phyloP scores from a whole-genome alignment of 257 asterid species.

The Lithospermum erythrorhizon region DNA sequence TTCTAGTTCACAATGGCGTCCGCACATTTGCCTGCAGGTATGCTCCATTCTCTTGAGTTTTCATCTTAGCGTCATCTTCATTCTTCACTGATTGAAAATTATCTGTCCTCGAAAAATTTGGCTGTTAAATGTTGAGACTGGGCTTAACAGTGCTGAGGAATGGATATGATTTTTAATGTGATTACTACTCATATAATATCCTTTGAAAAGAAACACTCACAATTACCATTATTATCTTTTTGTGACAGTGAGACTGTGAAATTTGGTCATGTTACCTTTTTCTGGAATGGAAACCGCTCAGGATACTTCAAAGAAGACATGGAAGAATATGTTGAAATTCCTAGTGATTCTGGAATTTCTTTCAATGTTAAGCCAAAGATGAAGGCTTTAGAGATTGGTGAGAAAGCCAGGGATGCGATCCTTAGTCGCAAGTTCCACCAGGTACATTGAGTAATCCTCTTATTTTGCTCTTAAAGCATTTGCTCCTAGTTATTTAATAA shows the following conservation, averaged over 20 bases:
- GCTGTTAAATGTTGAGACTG: too few relatives aligned
- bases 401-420: constrained; percentile 90
- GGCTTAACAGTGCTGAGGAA: too few relatives aligned
- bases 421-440: constrained; percentile 80
- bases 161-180: too few relatives aligned
- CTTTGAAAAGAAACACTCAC: too few relatives aligned
- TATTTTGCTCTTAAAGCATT: background rate
- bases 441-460: constrained; percentile 28
- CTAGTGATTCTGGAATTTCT: constrained; percentile 83
- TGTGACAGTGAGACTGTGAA: constrained; percentile 83
- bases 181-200: too few relatives aligned
- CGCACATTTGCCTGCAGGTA: constrained; percentile 96
- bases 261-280: constrained; percentile 81
- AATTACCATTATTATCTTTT: background rate
- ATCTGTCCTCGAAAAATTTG: too few relatives aligned
- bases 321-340: constrained; percentile 94
- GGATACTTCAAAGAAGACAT: constrained; percentile 60
- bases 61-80: background rate
- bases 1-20: constrained; percentile 65
- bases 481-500: background rate
- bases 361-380: constrained; percentile 88
- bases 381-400: constrained; percentile 92
- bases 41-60: background rate
- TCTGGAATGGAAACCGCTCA: constrained; percentile 95
- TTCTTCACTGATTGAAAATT: background rate